phyloP scores from a whole-genome alignment of 2,329 filamentous ascomycete species.

The Arachnomyces sp. region DNA sequence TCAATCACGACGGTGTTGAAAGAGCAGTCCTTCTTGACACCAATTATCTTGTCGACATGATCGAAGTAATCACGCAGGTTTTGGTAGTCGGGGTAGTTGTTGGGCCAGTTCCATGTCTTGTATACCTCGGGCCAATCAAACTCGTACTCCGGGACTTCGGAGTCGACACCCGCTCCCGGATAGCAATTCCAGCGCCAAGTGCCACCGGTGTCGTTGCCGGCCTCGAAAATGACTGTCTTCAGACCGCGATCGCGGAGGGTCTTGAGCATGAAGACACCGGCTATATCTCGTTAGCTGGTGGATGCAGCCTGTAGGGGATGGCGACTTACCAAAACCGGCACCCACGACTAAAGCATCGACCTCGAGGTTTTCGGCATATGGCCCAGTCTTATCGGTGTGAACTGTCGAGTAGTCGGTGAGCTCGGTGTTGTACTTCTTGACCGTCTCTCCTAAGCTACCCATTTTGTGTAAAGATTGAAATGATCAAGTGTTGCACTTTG shows the following conservation, averaged over 20 bases:
- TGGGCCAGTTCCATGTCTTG: constrained; percentile 38
- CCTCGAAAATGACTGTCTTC: constrained; percentile 45
- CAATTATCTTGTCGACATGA: constrained; percentile 37
- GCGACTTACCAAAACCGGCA: constrained; percentile 18
- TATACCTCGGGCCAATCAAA: constrained; percentile 43
- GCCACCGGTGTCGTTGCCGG: constrained; percentile 44
- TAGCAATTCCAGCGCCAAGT: constrained; percentile 52
- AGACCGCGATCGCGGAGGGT: constrained; percentile 44
- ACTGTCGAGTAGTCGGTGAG: too few species aligned
- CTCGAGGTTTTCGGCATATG: constrained; percentile 14
- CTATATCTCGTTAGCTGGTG: too few species aligned
- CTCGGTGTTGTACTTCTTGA: too few species aligned
- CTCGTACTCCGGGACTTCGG: constrained; percentile 46
- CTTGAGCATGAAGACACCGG: constrained; percentile 45
- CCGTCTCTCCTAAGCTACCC: too few species aligned
- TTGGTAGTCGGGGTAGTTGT: constrained; percentile 20
- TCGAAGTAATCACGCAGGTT: constrained; percentile 42
- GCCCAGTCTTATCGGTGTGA: constrained; percentile 9
- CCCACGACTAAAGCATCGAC: constrained; percentile 24
- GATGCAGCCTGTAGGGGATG: too few species aligned
- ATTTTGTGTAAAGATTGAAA: too few species aligned
- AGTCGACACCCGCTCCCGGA: constrained; percentile 48
- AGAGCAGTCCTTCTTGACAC: constrained; percentile 36
- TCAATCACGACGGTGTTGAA: constrained; percentile 38
- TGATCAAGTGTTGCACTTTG: too few species aligned